These are phyloP conservation scores for Rhizopus stolonifer DNA, from an alignment of 371 early-diverging fungal genomes.

Conservation along the genomic window DNA sequence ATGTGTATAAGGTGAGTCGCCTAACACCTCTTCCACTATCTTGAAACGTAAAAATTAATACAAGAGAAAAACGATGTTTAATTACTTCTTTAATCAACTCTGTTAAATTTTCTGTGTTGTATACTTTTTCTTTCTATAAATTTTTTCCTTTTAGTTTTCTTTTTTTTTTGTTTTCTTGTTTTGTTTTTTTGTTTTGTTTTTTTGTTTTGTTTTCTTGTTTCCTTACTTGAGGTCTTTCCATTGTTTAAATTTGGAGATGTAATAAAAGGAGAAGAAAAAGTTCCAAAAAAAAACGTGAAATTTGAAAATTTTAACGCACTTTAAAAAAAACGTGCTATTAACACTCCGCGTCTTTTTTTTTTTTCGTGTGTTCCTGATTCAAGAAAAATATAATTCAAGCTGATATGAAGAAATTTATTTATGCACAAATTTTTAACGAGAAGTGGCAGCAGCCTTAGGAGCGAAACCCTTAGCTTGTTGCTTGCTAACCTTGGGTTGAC, in stretches of 20 bases:
- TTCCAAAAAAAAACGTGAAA: neutral
- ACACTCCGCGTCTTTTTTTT: neutral
- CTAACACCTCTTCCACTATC: constrained; percentile 61
- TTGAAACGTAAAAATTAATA: neutral
- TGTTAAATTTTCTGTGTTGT: constrained; percentile 27
- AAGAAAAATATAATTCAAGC: too few relatives aligned
- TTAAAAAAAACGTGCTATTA: neutral
- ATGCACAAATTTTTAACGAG: neutral
- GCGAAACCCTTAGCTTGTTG: constrained; percentile 86
- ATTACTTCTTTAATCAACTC: constrained; percentile 36
- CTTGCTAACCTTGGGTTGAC: constrained; percentile 80
- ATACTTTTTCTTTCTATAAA: constrained; percentile 21
- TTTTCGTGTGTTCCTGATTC: too few relatives aligned
- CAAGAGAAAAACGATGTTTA: too few relatives aligned
- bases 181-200: too few relatives aligned
- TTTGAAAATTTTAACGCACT: neutral
- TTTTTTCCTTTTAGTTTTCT: too few relatives aligned
- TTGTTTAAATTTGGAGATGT: neutral
- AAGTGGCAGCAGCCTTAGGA: too few relatives aligned
- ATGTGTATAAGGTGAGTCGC: constrained; percentile 68
- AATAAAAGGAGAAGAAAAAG: neutral
- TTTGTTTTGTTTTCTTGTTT: neutral
- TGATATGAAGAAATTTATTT: neutral
- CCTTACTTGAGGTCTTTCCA: neutral
- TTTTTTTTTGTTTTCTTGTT: too few relatives aligned